Conservation (phyloP, 129 eudicot genomes). For the Centrapalus pauciflorus region DNA sequence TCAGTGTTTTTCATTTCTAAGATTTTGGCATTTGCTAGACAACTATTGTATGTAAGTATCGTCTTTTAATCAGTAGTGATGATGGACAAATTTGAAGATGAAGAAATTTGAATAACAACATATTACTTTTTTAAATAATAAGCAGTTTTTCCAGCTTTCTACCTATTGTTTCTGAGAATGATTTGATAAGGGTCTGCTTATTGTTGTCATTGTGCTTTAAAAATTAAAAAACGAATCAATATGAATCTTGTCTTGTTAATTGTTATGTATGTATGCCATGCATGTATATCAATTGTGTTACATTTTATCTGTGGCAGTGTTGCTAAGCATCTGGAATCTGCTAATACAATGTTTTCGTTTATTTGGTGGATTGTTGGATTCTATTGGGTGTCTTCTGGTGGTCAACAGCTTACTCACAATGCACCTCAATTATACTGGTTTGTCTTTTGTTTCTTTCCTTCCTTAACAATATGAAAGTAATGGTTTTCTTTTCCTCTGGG, state of each 20-base stretch:
- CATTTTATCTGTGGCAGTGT: slow-evolving; percentile 45
- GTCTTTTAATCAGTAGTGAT: neutral
- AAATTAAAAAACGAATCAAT: neutral
- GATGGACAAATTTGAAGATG: neutral
- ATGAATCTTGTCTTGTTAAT: neutral
- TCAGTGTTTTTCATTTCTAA: neutral
- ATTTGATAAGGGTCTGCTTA: neutral
- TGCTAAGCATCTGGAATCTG: slow-evolving; percentile 88
- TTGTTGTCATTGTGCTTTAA: slow-evolving; percentile 1
- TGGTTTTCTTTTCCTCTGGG: neutral
- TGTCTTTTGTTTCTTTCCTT: slow-evolving; percentile 15
- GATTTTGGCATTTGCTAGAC: neutral
- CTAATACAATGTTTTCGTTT: slow-evolving; percentile 80
- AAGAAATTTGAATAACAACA: too few relatives aligned
- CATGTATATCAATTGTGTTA: slow-evolving; percentile 7
- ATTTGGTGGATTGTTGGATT: slow-evolving; percentile 99
- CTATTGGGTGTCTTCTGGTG: slow-evolving; percentile 84
- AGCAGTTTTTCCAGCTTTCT: neutral
- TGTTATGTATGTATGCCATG: neutral
- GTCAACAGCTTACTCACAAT: slow-evolving; percentile 43
- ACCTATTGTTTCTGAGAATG: neutral
- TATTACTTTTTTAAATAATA: too few relatives aligned
- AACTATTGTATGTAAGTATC: neutral
- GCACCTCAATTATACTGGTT: slow-evolving; percentile 94
- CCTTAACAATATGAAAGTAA: neutral